Evolutionary conservation across 208 protist species (phyloP).

Genomic region (Trypanosoma platydactyli): DNA sequence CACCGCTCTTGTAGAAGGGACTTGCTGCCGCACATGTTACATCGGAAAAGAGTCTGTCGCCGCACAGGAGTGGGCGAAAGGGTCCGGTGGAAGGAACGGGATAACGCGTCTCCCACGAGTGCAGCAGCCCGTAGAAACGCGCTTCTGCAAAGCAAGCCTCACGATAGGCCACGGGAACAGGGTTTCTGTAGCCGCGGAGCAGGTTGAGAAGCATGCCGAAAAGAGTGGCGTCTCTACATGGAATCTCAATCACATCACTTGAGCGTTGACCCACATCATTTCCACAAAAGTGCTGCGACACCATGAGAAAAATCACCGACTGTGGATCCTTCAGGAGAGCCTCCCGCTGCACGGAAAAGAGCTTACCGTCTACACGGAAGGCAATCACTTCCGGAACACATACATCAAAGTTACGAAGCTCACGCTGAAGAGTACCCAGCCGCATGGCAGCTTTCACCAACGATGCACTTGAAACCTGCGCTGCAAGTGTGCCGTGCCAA

Average conservation of each 20-base stretch:
- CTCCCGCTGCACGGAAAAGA: constrained; percentile 41
- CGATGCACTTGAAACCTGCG: not conserved
- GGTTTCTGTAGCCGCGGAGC: constrained; percentile 54
- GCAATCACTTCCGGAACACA: constrained; percentile 48
- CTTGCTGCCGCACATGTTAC: constrained; percentile 49
- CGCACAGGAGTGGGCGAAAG: constrained; percentile 39
- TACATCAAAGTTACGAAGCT: constrained; percentile 32
- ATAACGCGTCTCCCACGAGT: constrained; percentile 41
- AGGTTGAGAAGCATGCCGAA: constrained; percentile 65
- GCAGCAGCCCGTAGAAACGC: constrained; percentile 51
- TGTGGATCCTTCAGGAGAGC: constrained; percentile 56
- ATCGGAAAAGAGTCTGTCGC: constrained; percentile 44
- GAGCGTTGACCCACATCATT: not conserved
- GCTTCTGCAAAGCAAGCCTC: constrained; percentile 47
- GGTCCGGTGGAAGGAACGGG: constrained; percentile 21
- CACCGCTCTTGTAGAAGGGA: constrained; percentile 34
- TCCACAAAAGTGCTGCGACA: constrained; percentile 34
- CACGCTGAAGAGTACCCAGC: constrained; percentile 16
- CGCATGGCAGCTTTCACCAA: constrained; percentile 12
- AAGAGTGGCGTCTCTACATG: constrained; percentile 31
- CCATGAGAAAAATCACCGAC: constrained; percentile 63
- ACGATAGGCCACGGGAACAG: constrained; percentile 40
- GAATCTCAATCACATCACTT: constrained; percentile 32
- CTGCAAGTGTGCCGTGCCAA: not conserved
- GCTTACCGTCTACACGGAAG: constrained; percentile 44